A percentile compares a stretch with the other conserved stretches of the same genome.
Evolutionary conservation across 257 asterid genomes (phyloP).

Genomic region (Nicotiana attenuata): DNA sequence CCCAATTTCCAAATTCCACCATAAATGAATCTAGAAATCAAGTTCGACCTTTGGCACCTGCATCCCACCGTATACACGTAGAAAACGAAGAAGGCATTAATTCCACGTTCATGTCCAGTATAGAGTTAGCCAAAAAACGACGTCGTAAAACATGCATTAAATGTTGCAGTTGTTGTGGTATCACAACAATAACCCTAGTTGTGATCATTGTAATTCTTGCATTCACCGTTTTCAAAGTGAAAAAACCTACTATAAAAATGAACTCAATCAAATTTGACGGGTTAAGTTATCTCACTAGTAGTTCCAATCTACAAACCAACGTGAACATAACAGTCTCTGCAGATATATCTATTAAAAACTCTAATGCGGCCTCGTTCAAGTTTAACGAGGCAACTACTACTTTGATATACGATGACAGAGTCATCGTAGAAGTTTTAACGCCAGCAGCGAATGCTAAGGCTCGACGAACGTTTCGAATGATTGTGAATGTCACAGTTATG

Average conservation of each 20-base stretch:
- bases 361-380: conserved; percentile 26
- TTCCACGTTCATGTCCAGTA: background rate
- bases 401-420: conserved; percentile 12
- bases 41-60: too few species aligned
- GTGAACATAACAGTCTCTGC: conserved; percentile 22
- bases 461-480: conserved; percentile 15
- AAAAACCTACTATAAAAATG: conserved; percentile 19
- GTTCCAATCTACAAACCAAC: conserved; percentile 10
- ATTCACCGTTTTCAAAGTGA: conserved; percentile 27
- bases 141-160: conserved; percentile 23
- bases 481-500: conserved; percentile 13
- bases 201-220: conserved; percentile 10
- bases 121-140: background rate
- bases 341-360: conserved; percentile 23
- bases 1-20: background rate
- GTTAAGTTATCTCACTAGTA: background rate
- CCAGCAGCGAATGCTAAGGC: conserved; percentile 16
- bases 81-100: background rate
- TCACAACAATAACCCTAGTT: conserved; percentile 6
- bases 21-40: background rate
- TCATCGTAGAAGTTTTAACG: conserved; percentile 15
- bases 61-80: background rate
- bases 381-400: conserved; percentile 1
- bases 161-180: conserved; percentile 31
- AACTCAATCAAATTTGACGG: conserved; percentile 18